phyloP scores from a whole-genome alignment of 495 filamentous ascomycete genomes.

The Lophium mytilinum region DNA sequence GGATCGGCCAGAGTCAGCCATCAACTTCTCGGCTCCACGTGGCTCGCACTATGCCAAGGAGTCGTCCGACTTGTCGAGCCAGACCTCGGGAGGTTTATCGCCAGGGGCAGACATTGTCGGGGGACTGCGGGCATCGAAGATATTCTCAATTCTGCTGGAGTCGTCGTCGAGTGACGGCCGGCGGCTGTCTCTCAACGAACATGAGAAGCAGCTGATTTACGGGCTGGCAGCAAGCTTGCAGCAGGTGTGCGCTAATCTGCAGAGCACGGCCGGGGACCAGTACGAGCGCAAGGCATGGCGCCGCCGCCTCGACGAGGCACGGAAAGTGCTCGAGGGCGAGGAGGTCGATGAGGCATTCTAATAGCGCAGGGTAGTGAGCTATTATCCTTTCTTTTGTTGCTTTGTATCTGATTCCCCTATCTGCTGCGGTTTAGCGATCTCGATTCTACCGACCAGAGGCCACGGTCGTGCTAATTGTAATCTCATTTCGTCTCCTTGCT shows the following conservation, averaged over 20 bases:
- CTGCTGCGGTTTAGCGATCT: constrained; percentile 7
- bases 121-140: constrained; percentile 20
- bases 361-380: neutral
- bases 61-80: neutral
- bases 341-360: constrained; percentile 9
- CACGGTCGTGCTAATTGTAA: neutral
- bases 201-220: constrained; percentile 57
- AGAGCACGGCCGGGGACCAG: constrained; percentile 50
- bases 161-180: constrained; percentile 47
- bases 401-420: neutral
- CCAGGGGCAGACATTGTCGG: constrained; percentile 32
- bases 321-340: constrained; percentile 58
- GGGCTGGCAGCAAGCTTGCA: constrained; percentile 65
- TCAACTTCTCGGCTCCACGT: constrained; percentile 6
- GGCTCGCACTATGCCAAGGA: neutral
- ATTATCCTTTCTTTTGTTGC: neutral
- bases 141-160: constrained; percentile 36
- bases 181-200: constrained; percentile 17
- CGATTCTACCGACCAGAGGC: neutral
- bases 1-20: constrained; percentile 32
- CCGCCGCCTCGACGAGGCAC: constrained; percentile 63
- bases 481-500: neutral
- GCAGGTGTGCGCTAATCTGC: constrained; percentile 57
- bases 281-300: constrained; percentile 56
- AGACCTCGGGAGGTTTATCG: constrained; percentile 8